Evolutionary conservation across 768 basidiomycete genomes (phyloP).

Genomic region (Podaxis sp.): DNA sequence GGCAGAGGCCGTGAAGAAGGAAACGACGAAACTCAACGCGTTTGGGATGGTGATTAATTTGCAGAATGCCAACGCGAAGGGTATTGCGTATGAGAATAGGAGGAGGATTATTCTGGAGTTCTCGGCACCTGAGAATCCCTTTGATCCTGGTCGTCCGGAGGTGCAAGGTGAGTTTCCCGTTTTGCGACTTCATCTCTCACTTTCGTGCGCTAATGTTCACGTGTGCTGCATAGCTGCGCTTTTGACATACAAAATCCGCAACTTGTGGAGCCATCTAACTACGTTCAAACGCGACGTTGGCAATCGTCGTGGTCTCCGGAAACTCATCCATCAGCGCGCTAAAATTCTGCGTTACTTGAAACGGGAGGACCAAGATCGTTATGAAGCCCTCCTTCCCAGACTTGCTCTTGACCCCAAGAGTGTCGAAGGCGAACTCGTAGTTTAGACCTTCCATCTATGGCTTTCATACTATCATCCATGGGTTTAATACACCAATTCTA

Average conservation of each 20-base stretch:
- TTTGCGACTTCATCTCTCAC: not conserved
- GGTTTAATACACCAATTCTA: not conserved
- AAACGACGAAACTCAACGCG: constrained; percentile 45
- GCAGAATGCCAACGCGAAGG: constrained; percentile 82
- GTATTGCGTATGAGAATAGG: constrained; percentile 87
- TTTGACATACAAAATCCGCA: constrained; percentile 82
- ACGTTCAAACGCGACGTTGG: constrained; percentile 72
- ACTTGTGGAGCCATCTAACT: constrained; percentile 72
- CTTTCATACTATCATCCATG: not conserved
- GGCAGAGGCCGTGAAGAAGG: constrained; percentile 24
- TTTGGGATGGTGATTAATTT: constrained; percentile 79
- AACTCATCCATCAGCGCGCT: constrained; percentile 80
- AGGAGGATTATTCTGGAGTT: constrained; percentile 77
- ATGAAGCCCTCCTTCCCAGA: constrained; percentile 68
- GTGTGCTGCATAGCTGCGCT: constrained; percentile 63
- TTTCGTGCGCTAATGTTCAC: not conserved
- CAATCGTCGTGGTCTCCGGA: constrained; percentile 74
- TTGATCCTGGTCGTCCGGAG: constrained; percentile 81
- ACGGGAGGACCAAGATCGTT: constrained; percentile 61
- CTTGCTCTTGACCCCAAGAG: constrained; percentile 76
- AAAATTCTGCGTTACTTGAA: constrained; percentile 82
- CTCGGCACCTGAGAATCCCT: constrained; percentile 64
- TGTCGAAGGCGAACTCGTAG: constrained; percentile 88
- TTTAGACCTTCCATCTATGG: constrained; percentile 37
- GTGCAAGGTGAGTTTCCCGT: constrained; percentile 73